A percentile compares a stretch with the other conserved stretches of the same genome.
Conservation (phyloP, 257 asterid species). For the Primulina huaijiensis region DNA sequence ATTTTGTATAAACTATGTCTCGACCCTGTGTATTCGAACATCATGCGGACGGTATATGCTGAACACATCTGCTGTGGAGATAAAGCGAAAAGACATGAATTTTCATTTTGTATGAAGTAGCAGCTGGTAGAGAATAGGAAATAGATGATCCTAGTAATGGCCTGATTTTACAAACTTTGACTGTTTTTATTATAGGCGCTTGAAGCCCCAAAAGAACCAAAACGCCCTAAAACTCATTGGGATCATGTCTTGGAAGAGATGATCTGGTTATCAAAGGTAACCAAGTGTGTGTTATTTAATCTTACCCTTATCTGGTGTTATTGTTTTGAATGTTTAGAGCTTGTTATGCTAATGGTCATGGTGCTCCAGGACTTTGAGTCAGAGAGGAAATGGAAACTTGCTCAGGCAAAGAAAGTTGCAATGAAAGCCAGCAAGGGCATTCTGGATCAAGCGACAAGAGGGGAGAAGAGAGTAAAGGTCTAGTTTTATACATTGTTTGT, state of each 20-base stretch:
- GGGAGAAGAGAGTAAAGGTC: conserved; percentile 94
- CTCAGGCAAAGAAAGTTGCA: conserved; percentile 97
- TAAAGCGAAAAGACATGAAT: conserved; percentile 13
- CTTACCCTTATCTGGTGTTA: conserved; percentile 7
- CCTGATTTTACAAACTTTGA: conserved; percentile 9
- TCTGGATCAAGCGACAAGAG: conserved; percentile 95
- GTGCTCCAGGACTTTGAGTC: conserved; percentile 86
- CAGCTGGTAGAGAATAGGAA: conserved; percentile 15
- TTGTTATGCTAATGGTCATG: conserved; percentile 23
- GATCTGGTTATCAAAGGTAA: conserved; percentile 97
- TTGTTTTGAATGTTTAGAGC: background rate
- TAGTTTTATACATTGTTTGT: conserved; percentile 23
- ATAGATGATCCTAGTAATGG: background rate
- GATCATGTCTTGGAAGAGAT: conserved; percentile 99
- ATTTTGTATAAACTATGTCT: background rate
- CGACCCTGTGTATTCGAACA: background rate
- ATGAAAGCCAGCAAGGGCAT: conserved; percentile 90
- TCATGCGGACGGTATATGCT: conserved; percentile 13
- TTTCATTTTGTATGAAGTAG: background rate
- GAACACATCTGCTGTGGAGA: conserved; percentile 3
- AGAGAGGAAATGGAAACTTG: conserved; percentile 97
- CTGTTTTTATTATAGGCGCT: conserved; percentile 55
- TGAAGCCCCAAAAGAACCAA: conserved; percentile 94
- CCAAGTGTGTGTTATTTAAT: conserved; percentile 9
- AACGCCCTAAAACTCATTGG: conserved; percentile 94